Conservation (phyloP, 371 early-diverging fungal genomes). For the Aphelidium insulamus region DNA sequence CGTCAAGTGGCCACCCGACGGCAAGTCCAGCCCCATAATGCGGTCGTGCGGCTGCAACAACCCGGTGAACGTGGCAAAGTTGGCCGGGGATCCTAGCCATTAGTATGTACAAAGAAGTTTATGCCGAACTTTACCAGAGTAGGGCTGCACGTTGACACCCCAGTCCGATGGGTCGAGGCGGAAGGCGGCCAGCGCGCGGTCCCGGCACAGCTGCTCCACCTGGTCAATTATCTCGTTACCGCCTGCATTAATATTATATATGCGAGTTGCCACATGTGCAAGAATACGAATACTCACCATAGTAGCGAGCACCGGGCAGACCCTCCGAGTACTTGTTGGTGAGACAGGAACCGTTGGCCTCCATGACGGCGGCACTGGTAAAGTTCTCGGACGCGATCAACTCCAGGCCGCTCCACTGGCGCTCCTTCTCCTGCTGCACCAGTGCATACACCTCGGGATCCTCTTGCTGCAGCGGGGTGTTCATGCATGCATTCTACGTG, state of each 20-base stretch:
- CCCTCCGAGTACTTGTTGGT: slow-evolving; percentile 99
- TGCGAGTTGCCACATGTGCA: too few relatives aligned
- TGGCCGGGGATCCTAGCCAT: slow-evolving; percentile 58
- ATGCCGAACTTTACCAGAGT: slow-evolving; percentile 44
- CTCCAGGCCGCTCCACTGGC: slow-evolving; percentile 89
- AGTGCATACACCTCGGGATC: slow-evolving; percentile 85
- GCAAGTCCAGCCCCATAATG: slow-evolving; percentile 96
- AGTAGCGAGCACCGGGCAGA: slow-evolving; percentile 82
- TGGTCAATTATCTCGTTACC: slow-evolving; percentile 96
- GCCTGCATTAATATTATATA: too few relatives aligned
- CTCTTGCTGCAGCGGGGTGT: slow-evolving; percentile 50
- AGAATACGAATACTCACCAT: slow-evolving; percentile 19
- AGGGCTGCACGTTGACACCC: slow-evolving; percentile 98
- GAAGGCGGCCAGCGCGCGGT: slow-evolving; percentile 88
- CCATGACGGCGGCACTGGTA: slow-evolving; percentile 89
- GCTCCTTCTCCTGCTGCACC: slow-evolving; percentile 87
- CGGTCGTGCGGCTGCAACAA: slow-evolving; percentile 89
- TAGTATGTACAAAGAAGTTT: not conserved
- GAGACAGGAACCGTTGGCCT: slow-evolving; percentile 91
- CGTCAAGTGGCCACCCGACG: slow-evolving; percentile 98
- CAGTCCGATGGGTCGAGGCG: slow-evolving; percentile 76
- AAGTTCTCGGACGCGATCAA: slow-evolving; percentile 99
- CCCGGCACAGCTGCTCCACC: slow-evolving; percentile 84
- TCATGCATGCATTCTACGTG: slow-evolving; percentile 35
- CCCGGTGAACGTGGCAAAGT: slow-evolving; percentile 93